phyloP scores from a whole-genome alignment of 2,329 filamentous ascomycete species.

The Tolypocladium ovalisporum region DNA sequence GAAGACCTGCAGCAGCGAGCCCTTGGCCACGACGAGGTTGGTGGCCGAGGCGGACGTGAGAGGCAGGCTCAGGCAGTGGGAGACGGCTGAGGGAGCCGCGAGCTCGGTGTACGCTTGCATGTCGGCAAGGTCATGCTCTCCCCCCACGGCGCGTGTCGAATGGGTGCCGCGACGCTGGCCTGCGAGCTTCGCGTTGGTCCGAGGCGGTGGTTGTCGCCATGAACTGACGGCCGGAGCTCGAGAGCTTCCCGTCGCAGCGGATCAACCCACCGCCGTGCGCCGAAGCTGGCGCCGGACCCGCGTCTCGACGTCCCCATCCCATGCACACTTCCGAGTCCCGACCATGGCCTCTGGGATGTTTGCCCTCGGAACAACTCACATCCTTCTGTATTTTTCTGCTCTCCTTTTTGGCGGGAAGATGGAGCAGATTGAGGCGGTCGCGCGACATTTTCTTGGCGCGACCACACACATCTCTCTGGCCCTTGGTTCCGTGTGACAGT shows the following conservation, averaged over 20 bases:
- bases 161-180: constrained; percentile 1
- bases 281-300: too few relatives aligned
- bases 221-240: not conserved
- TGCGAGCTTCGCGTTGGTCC: not conserved
- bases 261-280: constrained; percentile 11
- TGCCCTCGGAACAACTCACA: too few relatives aligned
- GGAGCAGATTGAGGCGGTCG: too few relatives aligned
- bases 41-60: constrained; percentile 65
- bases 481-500: too few relatives aligned
- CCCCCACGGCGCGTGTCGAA: constrained; percentile 9
- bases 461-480: too few relatives aligned
- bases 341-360: too few relatives aligned
- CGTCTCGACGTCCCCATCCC: too few relatives aligned
- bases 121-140: constrained; percentile 24
- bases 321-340: too few relatives aligned
- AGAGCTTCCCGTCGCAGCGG: constrained; percentile 3
- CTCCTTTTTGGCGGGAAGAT: too few relatives aligned
- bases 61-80: constrained; percentile 69
- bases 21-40: constrained; percentile 86
- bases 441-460: too few relatives aligned
- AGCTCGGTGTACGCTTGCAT: constrained; percentile 99
- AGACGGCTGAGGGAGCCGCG: constrained; percentile 86
- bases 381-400: too few relatives aligned
- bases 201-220: not conserved
- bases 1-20: constrained; percentile 88